Evolutionary conservation across 2,329 filamentous ascomycete genomes (phyloP).

Genomic region (Monosporascus sp.): DNA sequence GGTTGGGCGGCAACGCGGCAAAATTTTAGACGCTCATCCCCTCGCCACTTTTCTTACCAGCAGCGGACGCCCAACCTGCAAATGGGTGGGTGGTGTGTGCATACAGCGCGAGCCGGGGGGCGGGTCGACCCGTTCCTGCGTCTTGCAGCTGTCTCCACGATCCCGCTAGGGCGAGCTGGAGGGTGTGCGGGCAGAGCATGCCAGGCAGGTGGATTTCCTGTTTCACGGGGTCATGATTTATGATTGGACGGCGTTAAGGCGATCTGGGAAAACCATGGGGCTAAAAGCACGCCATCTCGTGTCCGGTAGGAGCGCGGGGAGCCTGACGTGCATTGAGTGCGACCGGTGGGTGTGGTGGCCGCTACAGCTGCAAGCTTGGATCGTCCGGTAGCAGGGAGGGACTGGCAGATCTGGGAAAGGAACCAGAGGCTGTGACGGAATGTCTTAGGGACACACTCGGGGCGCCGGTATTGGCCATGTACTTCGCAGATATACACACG

Average conservation of each 20-base stretch:
- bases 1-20: constrained; percentile 19
- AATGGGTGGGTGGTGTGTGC: constrained; percentile 16
- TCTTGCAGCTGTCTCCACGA: constrained; percentile 20
- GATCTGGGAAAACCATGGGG: constrained; percentile 26
- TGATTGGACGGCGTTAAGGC: constrained; percentile 44
- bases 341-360: constrained; percentile 19
- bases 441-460: constrained; percentile 27
- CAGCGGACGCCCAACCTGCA: not conserved
- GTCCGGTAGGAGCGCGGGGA: constrained; percentile 18
- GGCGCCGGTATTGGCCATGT: constrained; percentile 18
- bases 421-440: constrained; percentile 7
- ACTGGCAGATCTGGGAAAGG: constrained; percentile 8
- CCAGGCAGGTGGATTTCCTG: constrained; percentile 24
- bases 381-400: constrained; percentile 12
- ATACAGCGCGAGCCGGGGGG: constrained; percentile 13
- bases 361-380: constrained; percentile 18
- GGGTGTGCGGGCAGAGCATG: constrained; percentile 15
- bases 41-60: not conserved
- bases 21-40: constrained; percentile 31
- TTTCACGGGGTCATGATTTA: constrained; percentile 45
- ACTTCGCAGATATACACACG: constrained; percentile 20
- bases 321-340: constrained; percentile 18
- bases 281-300: constrained; percentile 41
- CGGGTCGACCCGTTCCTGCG: constrained; percentile 26
- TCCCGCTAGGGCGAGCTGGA: constrained; percentile 20